Base-by-base conservation (phyloP, 108 stramenopile genomes). In the Asterionellopsis glacialis region DNA sequence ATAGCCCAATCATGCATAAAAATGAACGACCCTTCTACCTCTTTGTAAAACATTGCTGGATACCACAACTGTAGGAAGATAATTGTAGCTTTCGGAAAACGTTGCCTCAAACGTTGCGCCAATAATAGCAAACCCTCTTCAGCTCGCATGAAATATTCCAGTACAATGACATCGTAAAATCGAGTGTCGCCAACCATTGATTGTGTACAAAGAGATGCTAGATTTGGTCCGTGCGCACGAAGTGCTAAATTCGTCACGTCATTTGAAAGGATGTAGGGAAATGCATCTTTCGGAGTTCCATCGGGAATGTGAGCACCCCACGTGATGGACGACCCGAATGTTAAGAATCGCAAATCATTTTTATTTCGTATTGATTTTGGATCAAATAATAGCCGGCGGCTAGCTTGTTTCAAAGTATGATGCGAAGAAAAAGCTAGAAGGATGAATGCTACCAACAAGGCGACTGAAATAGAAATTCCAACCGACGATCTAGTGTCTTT, bases 261-360 rank as follows among this genome's bases (percentile, higher is more conserved):
- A 4, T 23, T 27, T 2, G 24, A 25, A n/a, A 54, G 25, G 22
- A 54, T n/a, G 11, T 54, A 54, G 9, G 52, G 52, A 5, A 26
- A 54, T 22, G 52, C 61, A 50, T 62, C 61, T 4, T 62, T 52
- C 14, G n/a, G 21, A 5, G 39, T 15, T 26, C 48, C 61, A 48
- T 16, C 19, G 16, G 19, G 19, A 9, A 48, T 16, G 16, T 21
- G 19, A n/a, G 61, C 61, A 22, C 61, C 61, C 49, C 49, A 62
- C 19, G 49, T 62, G 2, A n/a, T 4, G 1, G 61, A 62, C 16
- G 61, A 28, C 3, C 61, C 61, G 12, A 62, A 62, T 5, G 47
- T 48, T 16, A 48, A 16, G 47, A 48, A 19, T 19, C 47, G 47
- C 9, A 48, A 9, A 4, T 48, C 21, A 16, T 48, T 21, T 16